Base-by-base conservation (phyloP, 768 basidiomycete genomes). In the Lanmaoa pseudosensibilis region DNA sequence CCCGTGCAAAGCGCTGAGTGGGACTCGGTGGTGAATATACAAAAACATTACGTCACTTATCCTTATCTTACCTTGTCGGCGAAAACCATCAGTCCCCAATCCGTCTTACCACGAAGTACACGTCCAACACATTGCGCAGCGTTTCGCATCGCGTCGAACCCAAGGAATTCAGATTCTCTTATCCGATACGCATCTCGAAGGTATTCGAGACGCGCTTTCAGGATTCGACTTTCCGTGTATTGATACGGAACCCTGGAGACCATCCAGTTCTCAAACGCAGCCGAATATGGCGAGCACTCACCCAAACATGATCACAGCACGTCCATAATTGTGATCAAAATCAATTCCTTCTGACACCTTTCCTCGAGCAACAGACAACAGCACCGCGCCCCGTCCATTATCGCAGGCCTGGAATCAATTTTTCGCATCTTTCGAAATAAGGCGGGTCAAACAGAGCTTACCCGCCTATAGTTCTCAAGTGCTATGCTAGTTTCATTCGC, bases 341-440 rank as follows among this genome's bases (percentile, higher is more conserved):
- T 99, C 97, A 66, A 99, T 99, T n/a, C 97, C 97, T 74, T 99
- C 97, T 0, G 97, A 98, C 0, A 99, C 97, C 72, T 99, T 99
- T 4, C 97, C 97, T 78, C 97, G 87, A 30, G 97, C 97, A 34
- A 99, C 97, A 23, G 97, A 98, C 39, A 99, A 79, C 32, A 99
- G 78, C 30, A 98, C 94, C 19, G 97, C 97, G 2, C 97, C 97
- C 48, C 97, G 85, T 40, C 97, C 97, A 69, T 99, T 99, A 73
- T 98, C 94, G 71, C 97, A 99, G 30, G 97, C 97, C 95, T 96
- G 51, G 11, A 37, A 10, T 18, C 38, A 19, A 34, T 13, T 50
- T n/a, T 44, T 46, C 18, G 8, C 34, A 34, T 41, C 23, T 4
- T 11, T 40, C 43, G 19, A 32, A 2, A 19, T 5, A 15, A 36